Evolutionary conservation across 2,329 filamentous ascomycete genomes (phyloP).

Genomic region (Ophiostoma quercus): DNA sequence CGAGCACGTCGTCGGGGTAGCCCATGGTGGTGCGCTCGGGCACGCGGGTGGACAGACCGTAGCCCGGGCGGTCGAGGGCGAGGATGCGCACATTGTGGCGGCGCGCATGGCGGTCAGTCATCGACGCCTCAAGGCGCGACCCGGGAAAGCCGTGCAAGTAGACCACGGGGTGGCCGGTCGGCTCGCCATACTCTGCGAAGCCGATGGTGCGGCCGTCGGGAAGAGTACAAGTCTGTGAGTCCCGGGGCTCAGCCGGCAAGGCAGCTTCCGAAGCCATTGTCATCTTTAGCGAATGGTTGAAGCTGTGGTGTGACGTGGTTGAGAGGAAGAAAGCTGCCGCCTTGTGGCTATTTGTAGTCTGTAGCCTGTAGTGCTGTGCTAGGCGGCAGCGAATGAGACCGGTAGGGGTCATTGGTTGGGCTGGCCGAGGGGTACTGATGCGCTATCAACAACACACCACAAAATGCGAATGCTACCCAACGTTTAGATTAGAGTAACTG

Average conservation of each 20-base stretch:
- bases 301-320: not conserved
- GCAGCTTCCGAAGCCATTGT: not conserved
- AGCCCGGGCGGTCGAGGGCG: slow-evolving; percentile 41
- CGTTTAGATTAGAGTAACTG: not conserved
- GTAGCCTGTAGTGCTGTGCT: not conserved
- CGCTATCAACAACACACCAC: not conserved
- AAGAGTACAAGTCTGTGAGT: slow-evolving; percentile 34
- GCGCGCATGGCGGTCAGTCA: slow-evolving; percentile 30
- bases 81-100: slow-evolving; percentile 35
- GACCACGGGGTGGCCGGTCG: slow-evolving; percentile 34
- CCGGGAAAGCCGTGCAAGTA: slow-evolving; percentile 43
- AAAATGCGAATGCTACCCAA: not conserved
- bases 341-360: not conserved
- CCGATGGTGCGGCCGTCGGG: slow-evolving; percentile 40
- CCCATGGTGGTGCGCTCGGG: slow-evolving; percentile 33
- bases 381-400: not conserved
- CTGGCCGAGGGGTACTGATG: not conserved
- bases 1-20: slow-evolving; percentile 35
- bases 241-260: not conserved
- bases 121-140: slow-evolving; percentile 37
- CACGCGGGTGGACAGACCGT: slow-evolving; percentile 38
- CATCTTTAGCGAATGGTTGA: not conserved
- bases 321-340: not conserved
- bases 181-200: slow-evolving; percentile 38
- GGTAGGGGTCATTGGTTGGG: not conserved